Evolutionary conservation across 139 green algal species (phyloP).

Genomic region (Bryopsis sp.): DNA sequence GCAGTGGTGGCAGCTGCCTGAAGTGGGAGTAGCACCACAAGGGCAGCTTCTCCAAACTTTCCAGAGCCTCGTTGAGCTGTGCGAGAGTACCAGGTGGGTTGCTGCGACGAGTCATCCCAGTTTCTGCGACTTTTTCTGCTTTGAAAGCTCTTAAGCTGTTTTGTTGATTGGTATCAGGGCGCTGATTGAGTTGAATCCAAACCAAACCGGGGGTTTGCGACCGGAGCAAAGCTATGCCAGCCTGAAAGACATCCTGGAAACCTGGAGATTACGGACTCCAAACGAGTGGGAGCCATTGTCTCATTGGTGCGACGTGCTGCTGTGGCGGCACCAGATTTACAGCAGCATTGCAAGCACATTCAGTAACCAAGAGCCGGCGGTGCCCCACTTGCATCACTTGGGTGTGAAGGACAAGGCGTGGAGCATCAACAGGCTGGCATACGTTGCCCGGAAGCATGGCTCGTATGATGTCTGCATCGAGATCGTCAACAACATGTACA

Average conservation of each 20-base stretch:
- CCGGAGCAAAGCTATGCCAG: slow-evolving; percentile 16
- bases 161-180: no score
- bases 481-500: slow-evolving; percentile 89
- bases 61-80: slow-evolving; percentile 39
- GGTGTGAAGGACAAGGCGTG: slow-evolving; percentile 81
- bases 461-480: slow-evolving; percentile 37
- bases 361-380: slow-evolving; percentile 21
- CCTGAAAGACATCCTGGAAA: slow-evolving; percentile 83
- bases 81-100: slow-evolving; percentile 20
- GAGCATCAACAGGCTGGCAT: slow-evolving; percentile 85
- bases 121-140: background rate
- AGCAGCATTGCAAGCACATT: slow-evolving; percentile 88
- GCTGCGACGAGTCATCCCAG: no score
- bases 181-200: background rate
- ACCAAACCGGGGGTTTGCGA: no score
- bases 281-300: slow-evolving; percentile 89
- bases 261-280: slow-evolving; percentile 80
- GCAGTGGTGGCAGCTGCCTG: slow-evolving; percentile 86
- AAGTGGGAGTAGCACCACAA: slow-evolving; percentile 51
- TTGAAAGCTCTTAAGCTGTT: background rate
- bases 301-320: slow-evolving; percentile 85
- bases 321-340: slow-evolving; percentile 96
- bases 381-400: slow-evolving; percentile 18
- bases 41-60: slow-evolving; percentile 64
- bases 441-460: slow-evolving; percentile 68